phyloP scores from a whole-genome alignment of 495 filamentous ascomycete genomes.

The Hypomontagnella monticulosa region DNA sequence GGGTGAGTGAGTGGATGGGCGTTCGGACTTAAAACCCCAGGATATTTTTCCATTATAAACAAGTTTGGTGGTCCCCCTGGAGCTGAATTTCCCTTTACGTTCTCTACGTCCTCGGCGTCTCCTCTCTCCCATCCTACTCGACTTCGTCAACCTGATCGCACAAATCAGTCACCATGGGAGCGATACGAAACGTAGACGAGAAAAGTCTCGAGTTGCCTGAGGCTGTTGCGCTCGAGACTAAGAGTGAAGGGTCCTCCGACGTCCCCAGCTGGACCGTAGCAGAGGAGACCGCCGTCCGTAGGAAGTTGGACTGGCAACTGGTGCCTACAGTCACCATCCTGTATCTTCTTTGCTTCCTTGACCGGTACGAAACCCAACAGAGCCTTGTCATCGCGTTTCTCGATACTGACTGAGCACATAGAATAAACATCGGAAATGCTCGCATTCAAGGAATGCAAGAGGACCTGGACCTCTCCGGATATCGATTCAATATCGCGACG shows the following conservation, averaged over 20 bases:
- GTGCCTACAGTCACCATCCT: constrained; percentile 63
- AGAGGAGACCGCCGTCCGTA: constrained; percentile 61
- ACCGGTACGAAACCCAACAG: constrained; percentile 45
- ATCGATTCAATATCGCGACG: constrained; percentile 67
- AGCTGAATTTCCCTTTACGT: constrained; percentile 6
- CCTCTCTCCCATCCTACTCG: constrained; percentile 1
- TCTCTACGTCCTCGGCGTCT: constrained; percentile 24
- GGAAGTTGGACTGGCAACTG: constrained; percentile 62
- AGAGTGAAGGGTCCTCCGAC: constrained; percentile 40
- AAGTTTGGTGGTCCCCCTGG: constrained; percentile 10
- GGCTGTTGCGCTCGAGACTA: constrained; percentile 39
- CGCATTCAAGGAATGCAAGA: constrained; percentile 67
- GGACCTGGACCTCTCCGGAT: constrained; percentile 61
- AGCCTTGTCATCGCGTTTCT: neutral
- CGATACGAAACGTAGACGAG: constrained; percentile 37
- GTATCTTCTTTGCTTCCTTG: constrained; percentile 63
- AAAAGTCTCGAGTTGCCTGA: constrained; percentile 38
- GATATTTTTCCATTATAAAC: constrained; percentile 18
- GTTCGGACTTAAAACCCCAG: constrained; percentile 3
- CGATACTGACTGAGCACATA: constrained; percentile 47
- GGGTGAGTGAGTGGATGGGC: neutral
- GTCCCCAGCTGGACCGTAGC: constrained; percentile 53
- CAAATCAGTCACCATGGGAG: constrained; percentile 36
- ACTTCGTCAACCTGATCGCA: constrained; percentile 14
- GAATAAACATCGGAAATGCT: constrained; percentile 72